Base-by-base conservation (phyloP, 345 rosid species). In the Ceriops zippeliana region DNA sequence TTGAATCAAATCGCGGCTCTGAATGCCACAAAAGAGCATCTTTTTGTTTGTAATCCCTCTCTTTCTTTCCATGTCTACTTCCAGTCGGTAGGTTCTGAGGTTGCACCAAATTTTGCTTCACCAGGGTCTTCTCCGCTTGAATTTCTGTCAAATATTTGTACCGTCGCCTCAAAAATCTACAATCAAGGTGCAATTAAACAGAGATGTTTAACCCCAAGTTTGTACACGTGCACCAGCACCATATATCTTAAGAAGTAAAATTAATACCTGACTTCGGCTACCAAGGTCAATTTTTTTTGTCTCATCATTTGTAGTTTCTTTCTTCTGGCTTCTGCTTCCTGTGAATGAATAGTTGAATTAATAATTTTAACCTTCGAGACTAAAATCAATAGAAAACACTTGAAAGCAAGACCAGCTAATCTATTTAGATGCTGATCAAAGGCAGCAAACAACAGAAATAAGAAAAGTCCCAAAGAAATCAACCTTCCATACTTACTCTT, bases 231-330 rank as follows among this genome's bases (percentile, higher is more conserved):
- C 19, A 16, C 11, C 13, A 68, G 37, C 19, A 16, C 11, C 13
- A 71, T 66, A 61, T 46, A 65, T 11, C 38, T 5, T 38, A 71
- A 54, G 66, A 58, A 46, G 10, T 7, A 62, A 75, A 53, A 58
- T 34, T 46, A 38, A 75, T 88, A 93, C 99, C 86, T 73, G 66
- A 95, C 92, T 91, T 95, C 96, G 58, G 86, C 89, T 42, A 65
- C 22, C 13, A 91, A 83, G 27, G 65, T 80, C 79, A 68, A 30
- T 73, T 76, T 80, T 49, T 70, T 83, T 70, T 83, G 85, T 73
- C 83, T 88, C 84, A 88, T 68, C 83, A 79, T 83, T 78, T 81
- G 83, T 80, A 89, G 58, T 65, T 83, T 81, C 80, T 65, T 82
- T 75, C 62, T 80, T 73, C 61, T 79, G n/a, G 65, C 73, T 75